Percentiles rank a stretch among this genome's conserved stretches.
phyloP scores from a whole-genome alignment of 495 filamentous ascomycete genomes.

The Tuber borchii region DNA sequence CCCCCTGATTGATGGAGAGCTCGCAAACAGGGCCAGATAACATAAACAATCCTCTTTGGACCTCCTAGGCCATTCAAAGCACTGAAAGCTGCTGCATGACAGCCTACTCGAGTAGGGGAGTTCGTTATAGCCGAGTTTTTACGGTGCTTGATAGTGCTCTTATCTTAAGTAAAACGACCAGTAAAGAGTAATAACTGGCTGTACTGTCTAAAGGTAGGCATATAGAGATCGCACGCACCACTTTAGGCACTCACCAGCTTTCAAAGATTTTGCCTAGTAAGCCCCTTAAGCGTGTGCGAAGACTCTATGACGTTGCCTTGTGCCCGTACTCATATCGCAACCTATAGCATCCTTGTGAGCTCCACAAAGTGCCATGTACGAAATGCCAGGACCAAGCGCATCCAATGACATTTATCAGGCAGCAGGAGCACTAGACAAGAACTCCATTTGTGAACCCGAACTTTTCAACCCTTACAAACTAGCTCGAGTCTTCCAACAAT shows the following conservation, averaged over 20 bases:
- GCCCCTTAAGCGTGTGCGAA: too few species aligned
- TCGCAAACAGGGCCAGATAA: too few species aligned
- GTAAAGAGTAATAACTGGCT: background rate
- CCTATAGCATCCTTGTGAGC: background rate
- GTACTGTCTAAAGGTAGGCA: background rate
- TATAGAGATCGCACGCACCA: too few species aligned
- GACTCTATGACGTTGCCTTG: too few species aligned
- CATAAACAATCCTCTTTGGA: too few species aligned
- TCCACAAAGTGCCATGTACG: background rate
- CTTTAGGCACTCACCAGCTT: too few species aligned
- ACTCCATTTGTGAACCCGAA: background rate
- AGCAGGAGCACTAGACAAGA: background rate
- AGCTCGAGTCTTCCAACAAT: background rate
- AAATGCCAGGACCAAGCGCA: background rate
- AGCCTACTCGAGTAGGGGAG: too few species aligned
- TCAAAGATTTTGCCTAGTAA: too few species aligned
- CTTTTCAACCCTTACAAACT: background rate
- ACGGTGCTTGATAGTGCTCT: background rate
- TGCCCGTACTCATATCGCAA: background rate
- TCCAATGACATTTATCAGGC: background rate
- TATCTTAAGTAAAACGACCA: background rate
- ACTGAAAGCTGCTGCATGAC: too few species aligned
- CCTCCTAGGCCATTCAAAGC: too few species aligned
- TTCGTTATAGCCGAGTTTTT: too few species aligned
- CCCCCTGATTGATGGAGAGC: too few species aligned